Percentiles rank a stretch among this genome's conserved stretches.
phyloP scores from a whole-genome alignment of 805 yeast genomes.

The Hanseniaspora taiwanica region DNA sequence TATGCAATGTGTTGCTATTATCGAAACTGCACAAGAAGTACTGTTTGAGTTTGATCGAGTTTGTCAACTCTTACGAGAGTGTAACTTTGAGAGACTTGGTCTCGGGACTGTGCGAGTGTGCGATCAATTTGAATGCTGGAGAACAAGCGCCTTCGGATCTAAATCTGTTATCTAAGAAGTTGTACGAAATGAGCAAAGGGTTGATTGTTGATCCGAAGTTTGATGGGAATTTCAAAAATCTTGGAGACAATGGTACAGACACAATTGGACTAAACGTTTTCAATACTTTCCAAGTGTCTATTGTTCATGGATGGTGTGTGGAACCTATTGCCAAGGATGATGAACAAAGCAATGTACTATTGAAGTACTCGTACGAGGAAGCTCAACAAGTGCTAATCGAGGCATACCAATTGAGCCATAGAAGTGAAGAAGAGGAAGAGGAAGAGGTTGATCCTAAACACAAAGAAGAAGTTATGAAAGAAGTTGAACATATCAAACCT shows the following conservation, averaged over 20 bases:
- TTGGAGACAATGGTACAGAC: too few relatives aligned
- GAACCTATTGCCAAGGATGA: conserved; percentile 27
- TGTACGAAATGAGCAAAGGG: conserved; percentile 61
- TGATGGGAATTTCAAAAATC: conserved; percentile 44
- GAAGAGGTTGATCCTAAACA: conserved; percentile 11
- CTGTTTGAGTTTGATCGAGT: conserved; percentile 18
- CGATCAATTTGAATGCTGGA: conserved; percentile 13
- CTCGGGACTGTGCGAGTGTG: conserved; percentile 36
- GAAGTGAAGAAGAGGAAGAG: too few relatives aligned
- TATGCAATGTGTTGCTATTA: conserved; percentile 56
- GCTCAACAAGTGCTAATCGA: conserved; percentile 45
- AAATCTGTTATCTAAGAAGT: conserved; percentile 34
- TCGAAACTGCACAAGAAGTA: conserved; percentile 23
- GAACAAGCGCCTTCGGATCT: conserved; percentile 18
- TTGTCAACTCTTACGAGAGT: conserved; percentile 19
- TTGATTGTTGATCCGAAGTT: conserved; percentile 46
- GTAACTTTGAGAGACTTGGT: conserved; percentile 31
- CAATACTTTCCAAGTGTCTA: conserved; percentile 39
- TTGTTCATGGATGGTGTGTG: conserved; percentile 82
- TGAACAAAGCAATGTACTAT: conserved; percentile 24
- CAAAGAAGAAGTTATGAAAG: conserved; percentile 20
- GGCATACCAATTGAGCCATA: conserved; percentile 26
- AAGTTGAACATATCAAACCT: conserved; percentile 25
- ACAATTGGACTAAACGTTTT: conserved; percentile 47
- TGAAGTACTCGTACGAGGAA: conserved; percentile 40